Evolutionary conservation across 176 grass and related monocot genomes (phyloP).

Genomic region (Hsuehochloa calcarea): DNA sequence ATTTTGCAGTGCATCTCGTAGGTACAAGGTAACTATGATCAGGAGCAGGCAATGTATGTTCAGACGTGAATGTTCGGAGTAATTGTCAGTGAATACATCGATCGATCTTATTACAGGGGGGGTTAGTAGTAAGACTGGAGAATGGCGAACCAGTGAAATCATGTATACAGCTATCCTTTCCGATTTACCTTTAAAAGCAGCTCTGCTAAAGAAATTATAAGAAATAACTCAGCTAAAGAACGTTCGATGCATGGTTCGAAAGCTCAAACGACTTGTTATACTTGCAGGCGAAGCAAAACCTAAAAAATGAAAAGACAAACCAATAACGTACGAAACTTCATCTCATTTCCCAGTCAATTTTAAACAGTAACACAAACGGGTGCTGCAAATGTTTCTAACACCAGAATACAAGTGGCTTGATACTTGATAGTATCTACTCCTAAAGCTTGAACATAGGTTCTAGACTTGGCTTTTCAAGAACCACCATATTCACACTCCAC

Average conservation of each 20-base stretch:
- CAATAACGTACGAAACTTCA: background rate
- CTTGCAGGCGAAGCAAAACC: no score
- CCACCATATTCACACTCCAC: constrained; percentile 32
- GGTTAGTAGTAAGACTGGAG: no score
- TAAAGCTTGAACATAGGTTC: constrained; percentile 26
- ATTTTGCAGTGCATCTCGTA: background rate
- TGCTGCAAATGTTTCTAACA: constrained; percentile 13
- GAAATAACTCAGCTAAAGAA: background rate
- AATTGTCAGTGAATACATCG: background rate
- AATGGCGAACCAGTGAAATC: background rate
- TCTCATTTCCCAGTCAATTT: background rate
- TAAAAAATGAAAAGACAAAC: background rate
- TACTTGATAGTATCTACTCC: background rate
- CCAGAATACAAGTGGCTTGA: background rate
- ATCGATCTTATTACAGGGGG: background rate
- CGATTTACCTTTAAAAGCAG: background rate
- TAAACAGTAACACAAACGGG: background rate
- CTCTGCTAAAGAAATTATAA: background rate
- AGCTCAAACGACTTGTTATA: background rate
- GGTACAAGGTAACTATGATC: background rate
- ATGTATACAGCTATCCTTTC: background rate
- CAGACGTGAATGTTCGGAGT: background rate
- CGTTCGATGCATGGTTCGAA: background rate
- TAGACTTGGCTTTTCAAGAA: background rate
- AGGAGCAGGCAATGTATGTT: background rate